Evolutionary conservation across 257 asterid species (phyloP), one percentile per base, ranked within the genome.

Genomic region (Echium plantagineum): DNA sequence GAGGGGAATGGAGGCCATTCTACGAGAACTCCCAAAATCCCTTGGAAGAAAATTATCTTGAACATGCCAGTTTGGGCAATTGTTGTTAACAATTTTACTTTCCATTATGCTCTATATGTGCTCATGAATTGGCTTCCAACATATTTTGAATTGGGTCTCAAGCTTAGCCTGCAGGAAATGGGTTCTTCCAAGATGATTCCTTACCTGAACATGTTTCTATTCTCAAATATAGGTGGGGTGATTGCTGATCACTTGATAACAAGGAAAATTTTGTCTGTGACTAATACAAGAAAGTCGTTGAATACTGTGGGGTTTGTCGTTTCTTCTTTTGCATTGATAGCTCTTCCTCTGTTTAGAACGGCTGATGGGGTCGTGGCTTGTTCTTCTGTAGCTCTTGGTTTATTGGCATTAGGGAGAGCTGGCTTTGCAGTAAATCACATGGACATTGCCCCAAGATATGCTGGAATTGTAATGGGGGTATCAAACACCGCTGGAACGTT

Each of bases 331-430:
- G 60, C 60, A 4, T 56, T 56, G 17, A 22, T 56, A 56, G 38
- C 60, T 21, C 60, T 56, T 21, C 60, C 60, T 22, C 31, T 56
- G 60, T 56, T 56, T n/a, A 21, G 60, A n/a, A 22, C 60, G 1
- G 3, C 38, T 56, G 22, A 9, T 24, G 60, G 32, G 20, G 38
- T 24, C 12, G 60, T 56, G 60, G 28, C 20, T 22, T 56, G 60
- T 56, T 56, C 60, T 12, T 56, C 60, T 3, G 60, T 56, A 56
- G 60, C 60, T 21, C 60, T 56, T 13, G 60, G 60, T 24, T 56
- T 56, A 16, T 56, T 56, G 60, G 60, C 60, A 22, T n/a, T 56
- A 56, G 60, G 60, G 5, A 56, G 60, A 56, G 60, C 60, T 56
- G 60, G 60, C 17, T 56, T 56, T 21, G 60, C 32, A 22, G 32